phyloP scores from a whole-genome alignment of 1,284 basidiomycete species.

The Cryptococcus hybrid region DNA sequence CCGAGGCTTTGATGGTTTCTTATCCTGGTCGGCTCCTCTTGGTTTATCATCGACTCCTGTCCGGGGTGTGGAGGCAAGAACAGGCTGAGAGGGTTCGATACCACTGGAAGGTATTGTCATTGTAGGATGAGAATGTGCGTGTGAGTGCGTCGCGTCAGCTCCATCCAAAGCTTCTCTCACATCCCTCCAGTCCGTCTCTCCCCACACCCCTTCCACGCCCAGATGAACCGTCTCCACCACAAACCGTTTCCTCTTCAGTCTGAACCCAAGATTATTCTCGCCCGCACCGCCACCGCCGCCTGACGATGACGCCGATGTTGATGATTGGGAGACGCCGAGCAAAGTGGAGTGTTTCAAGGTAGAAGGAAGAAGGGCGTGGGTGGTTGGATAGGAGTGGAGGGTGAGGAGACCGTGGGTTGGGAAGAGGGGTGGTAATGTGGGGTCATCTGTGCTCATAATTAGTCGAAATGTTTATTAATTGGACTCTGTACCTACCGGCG shows the following conservation, averaged over 20 bases:
- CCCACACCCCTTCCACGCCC: constrained; percentile 86
- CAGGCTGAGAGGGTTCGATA: background rate
- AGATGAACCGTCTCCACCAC: constrained; percentile 91
- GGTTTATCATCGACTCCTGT: constrained; percentile 7
- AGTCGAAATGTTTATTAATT: background rate
- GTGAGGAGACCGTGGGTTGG: constrained; percentile 78
- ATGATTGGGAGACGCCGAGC: constrained; percentile 45
- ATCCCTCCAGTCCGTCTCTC: constrained; percentile 65
- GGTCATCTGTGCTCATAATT: constrained; percentile 29
- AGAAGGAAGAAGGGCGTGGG: constrained; percentile 70
- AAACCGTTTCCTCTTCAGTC: constrained; percentile 80
- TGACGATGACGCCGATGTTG: constrained; percentile 29
- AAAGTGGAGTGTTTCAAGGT: constrained; percentile 57
- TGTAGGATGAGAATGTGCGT: background rate
- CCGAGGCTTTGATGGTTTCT: constrained; percentile 24
- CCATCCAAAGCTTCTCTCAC: constrained; percentile 9
- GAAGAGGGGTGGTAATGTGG: constrained; percentile 58
- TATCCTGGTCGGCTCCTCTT: constrained; percentile 17
- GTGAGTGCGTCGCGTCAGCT: background rate
- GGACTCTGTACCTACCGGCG: constrained; percentile 60
- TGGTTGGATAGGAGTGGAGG: constrained; percentile 69
- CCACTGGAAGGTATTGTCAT: constrained; percentile 2
- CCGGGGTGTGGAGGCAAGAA: background rate
- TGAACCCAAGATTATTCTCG: constrained; percentile 93
- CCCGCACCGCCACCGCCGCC: constrained; percentile 59